Base-by-base conservation (phyloP, 208 protist species). In the Crithidia brevicula region DNA sequence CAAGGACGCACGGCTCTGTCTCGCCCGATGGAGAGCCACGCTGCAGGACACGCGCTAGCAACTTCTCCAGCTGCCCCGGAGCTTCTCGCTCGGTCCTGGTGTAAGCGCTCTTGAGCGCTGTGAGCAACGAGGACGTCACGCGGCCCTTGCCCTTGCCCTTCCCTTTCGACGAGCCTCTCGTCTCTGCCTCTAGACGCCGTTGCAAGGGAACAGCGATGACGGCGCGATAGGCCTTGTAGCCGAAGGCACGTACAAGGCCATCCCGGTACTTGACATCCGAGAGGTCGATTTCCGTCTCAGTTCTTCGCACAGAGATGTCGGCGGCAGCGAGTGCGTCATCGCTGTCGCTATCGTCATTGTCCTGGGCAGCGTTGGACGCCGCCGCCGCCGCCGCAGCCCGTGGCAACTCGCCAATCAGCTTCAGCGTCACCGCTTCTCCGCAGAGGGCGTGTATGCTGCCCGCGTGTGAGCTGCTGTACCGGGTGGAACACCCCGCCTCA, bases 1-100 rank as follows among this genome's bases (percentile, higher is more conserved):
- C 61, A 3, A 92, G 38, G 38, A 92, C 71, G 50, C 59, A 73
- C 28, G 51, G 72, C 72, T 33, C 47, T 0, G 50, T 56, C 42
- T 51, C 57, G 10, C 28, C 34, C 8, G 54, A 54, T n/a, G 33
- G 1, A 20, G 65, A n/a, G 23, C 33, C 59, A 11, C 67, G 67
- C 33, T 72, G 72, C 25, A 72, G 54, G 30, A 92, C 70, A 20
- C 77, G 69, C 10, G 66, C 57, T 11, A 88, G 72, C 25, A 86
- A 74, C 28, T 73, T 76, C 46, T 68, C 59, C 25, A 91, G 30
- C 16, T 56, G 54, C 0, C 81, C 78, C 16, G 67, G 61, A 13
- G 59, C 40, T 20, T 40, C 36, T 20, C 69, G 58, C 42, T 47
- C 60, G n/a, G 43, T 30, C 10, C 67, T 28, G 3, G 40, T 28